Base-by-base conservation (phyloP, 495 filamentous ascomycete genomes). In the Aspergillus egyptiacus region DNA sequence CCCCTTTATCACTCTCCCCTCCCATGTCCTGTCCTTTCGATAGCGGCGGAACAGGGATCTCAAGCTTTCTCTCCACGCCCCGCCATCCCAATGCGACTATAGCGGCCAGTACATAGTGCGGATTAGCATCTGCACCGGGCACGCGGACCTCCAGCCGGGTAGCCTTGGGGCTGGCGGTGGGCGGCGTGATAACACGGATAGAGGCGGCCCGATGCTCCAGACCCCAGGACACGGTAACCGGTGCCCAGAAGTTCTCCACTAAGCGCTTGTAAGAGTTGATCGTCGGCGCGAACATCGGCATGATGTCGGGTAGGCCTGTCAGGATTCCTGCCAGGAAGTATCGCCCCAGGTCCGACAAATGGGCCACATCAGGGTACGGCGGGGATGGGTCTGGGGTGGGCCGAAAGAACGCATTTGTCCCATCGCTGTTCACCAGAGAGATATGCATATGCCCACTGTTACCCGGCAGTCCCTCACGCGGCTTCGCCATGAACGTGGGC, bases 401-500 rank as follows among this genome's bases (percentile, higher is more conserved):
- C 13, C 91, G 83, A 49, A 77, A 77, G 56, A 98, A 85, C 22
- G 96, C 78, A 55, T 97, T 97, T 56, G 82, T 84, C 7, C 69
- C 69, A 39, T 72, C 61, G 31, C 76, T 71, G 17, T 86, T 83
- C 10, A 88, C 80, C 61, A 70, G 58, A 0, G 90, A 96, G 50
- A 97, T 74, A 61, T 98, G 93, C 78, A 96, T 93, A 65, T 98
- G 93, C 1, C 93, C 93, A 35, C 83, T 89, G 64, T 96, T 96
- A 7, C 93, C 93, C 0, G 93, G 93, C 0, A 97, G 68, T 0
- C 89, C 89, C 57, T 93, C 78, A 35, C 84, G 80, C 4, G 93
- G 93, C 63, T 97, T 98, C n/a, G 93, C 93, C 93, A 98, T 98
- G 71, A 98, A 98, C 62, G 88, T 91, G 1, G 93, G 93, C 0